Percentiles rank a stretch among this genome's conserved stretches.
phyloP scores from a whole-genome alignment of 495 filamentous ascomycete genomes.

The Cenococcum geophilum region DNA sequence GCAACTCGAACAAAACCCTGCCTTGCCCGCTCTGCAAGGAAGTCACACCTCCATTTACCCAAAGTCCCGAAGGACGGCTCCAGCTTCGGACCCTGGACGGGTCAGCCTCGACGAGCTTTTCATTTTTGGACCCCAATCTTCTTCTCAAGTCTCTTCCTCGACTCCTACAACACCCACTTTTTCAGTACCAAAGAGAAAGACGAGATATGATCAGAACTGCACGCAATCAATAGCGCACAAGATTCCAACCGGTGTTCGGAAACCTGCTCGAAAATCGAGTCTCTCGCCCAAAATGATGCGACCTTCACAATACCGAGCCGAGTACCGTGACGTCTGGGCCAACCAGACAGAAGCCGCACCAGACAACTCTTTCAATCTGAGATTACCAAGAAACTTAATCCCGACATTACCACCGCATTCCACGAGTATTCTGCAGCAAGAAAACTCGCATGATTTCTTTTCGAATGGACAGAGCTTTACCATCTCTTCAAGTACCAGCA shows the following conservation, averaged over 20 bases:
- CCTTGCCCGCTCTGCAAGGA: conserved; percentile 20
- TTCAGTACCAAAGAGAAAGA: conserved; percentile 7
- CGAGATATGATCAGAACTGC: conserved; percentile 4
- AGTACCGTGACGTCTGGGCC: conserved; percentile 32
- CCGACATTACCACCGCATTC: conserved; percentile 34
- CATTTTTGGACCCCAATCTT: conserved; percentile 8
- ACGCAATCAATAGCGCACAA: conserved; percentile 8
- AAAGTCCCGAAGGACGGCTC: conserved; percentile 23
- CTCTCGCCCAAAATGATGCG: conserved; percentile 36
- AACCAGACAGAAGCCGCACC: conserved; percentile 25
- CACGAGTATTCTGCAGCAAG: conserved; percentile 19
- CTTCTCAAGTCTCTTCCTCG: conserved; percentile 13
- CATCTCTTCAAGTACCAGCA: conserved; percentile 16
- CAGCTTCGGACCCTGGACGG: conserved; percentile 22
- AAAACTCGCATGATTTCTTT: conserved; percentile 18
- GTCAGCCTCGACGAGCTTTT: conserved; percentile 30
- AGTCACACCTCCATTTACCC: conserved; percentile 26
- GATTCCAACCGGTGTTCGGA: conserved; percentile 24
- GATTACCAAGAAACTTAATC: conserved; percentile 20
- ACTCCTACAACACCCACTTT: conserved; percentile 21
- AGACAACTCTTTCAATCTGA: conserved; percentile 31
- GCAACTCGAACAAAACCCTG: conserved; percentile 29
- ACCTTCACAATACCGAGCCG: conserved; percentile 31
- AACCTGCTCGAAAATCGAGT: conserved; percentile 17
- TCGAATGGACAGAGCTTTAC: conserved; percentile 27